These are phyloP conservation scores for Suillus americanus DNA, from an alignment of 768 basidiomycete genomes.

Conservation along the genomic window DNA sequence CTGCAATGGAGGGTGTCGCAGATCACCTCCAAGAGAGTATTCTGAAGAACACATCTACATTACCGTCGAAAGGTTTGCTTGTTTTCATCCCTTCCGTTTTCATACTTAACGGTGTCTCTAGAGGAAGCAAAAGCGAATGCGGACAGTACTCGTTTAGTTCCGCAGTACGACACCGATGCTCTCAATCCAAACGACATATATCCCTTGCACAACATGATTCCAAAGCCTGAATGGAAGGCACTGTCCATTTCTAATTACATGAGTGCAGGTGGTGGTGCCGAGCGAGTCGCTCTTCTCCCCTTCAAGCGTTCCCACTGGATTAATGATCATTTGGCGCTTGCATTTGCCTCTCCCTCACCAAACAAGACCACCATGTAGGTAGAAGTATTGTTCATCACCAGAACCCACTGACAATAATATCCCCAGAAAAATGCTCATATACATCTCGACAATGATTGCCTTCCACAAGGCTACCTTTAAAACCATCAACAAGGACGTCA, in stretches of 20 bases:
- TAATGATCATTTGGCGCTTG: constrained; percentile 55
- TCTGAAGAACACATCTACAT: constrained; percentile 62
- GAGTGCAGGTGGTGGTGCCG: constrained; percentile 44
- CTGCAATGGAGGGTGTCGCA: constrained; percentile 83
- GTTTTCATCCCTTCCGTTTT: constrained; percentile 1
- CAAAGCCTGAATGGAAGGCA: constrained; percentile 77
- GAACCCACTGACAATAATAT: constrained; percentile 9
- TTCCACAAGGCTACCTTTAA: constrained; percentile 52
- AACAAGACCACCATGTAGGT: constrained; percentile 66
- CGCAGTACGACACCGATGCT: constrained; percentile 68
- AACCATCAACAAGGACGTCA: constrained; percentile 46
- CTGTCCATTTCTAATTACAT: constrained; percentile 59
- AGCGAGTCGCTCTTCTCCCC: constrained; percentile 59
- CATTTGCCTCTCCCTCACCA: constrained; percentile 41
- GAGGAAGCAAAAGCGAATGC: constrained; percentile 67
- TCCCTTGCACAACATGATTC: constrained; percentile 71
- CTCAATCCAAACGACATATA: constrained; percentile 72
- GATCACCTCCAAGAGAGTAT: constrained; percentile 84
- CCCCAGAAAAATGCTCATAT: constrained; percentile 69
- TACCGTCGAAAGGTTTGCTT: constrained; percentile 67
- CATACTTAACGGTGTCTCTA: constrained; percentile 25
- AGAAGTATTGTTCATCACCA: constrained; percentile 2
- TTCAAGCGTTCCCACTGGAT: constrained; percentile 69
- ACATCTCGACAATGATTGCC: constrained; percentile 79
- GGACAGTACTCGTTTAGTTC: constrained; percentile 71